Percentiles rank a stretch among this genome's conserved stretches.
These are phyloP conservation scores for Penicillium brevicompactum DNA, from an alignment of 2,329 filamentous ascomycete species.

Conservation along the genomic window DNA sequence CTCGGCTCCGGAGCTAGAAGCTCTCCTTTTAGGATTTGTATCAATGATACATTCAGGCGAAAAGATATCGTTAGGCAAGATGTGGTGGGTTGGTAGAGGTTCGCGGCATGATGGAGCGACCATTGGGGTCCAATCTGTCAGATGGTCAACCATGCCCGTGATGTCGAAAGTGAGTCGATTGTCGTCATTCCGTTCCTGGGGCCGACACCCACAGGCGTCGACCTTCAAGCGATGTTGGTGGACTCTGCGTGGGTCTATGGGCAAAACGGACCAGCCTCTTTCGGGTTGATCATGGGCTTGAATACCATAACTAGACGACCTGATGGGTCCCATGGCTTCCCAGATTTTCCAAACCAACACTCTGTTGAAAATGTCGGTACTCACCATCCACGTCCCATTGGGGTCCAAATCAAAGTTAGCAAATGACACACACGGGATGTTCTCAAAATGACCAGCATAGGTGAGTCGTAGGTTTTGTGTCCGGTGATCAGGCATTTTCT, in stretches of 20 bases:
- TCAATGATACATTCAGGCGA: slow-evolving; percentile 25
- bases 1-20: not conserved
- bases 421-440: slow-evolving; percentile 62
- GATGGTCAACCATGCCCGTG: slow-evolving; percentile 26
- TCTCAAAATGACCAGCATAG: slow-evolving; percentile 48
- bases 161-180: slow-evolving; percentile 32
- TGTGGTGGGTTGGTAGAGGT: not conserved
- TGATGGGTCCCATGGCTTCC: slow-evolving; percentile 35
- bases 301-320: slow-evolving; percentile 24
- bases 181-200: slow-evolving; percentile 18
- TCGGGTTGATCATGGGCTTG: slow-evolving; percentile 25
- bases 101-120: slow-evolving; percentile 9
- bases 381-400: slow-evolving; percentile 58
- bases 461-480: slow-evolving; percentile 46
- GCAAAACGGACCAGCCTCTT: slow-evolving; percentile 50
- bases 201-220: slow-evolving; percentile 45
- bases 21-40: not conserved
- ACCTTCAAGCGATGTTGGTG: slow-evolving; percentile 35
- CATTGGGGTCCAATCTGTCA: slow-evolving; percentile 32
- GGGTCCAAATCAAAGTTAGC: slow-evolving; percentile 60
- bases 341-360: slow-evolving; percentile 54
- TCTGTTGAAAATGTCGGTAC: slow-evolving; percentile 57
- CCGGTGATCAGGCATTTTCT: slow-evolving; percentile 36
- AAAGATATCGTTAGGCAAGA: slow-evolving; percentile 30
- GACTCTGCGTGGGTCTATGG: slow-evolving; percentile 48